Evolutionary conservation across 2,329 filamentous ascomycete genomes (phyloP).

Genomic region (Trichophyton simii): DNA sequence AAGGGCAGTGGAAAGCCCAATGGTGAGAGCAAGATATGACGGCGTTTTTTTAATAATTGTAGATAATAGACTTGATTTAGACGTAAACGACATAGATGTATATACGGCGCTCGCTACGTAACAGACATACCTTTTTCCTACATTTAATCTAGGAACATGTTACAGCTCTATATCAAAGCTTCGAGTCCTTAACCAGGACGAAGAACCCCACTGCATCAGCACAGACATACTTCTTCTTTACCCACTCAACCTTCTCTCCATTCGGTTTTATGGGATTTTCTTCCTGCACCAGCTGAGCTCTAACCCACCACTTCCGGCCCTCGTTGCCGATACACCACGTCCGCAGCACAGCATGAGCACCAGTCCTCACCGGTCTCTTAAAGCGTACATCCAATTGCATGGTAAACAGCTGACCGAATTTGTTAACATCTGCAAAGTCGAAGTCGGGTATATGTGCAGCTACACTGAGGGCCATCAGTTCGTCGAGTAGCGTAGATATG

Average conservation of each 20-base stretch:
- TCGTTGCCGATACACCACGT: slow-evolving; percentile 25
- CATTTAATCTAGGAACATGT: neutral
- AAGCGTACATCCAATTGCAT: slow-evolving; percentile 32
- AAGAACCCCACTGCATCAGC: slow-evolving; percentile 33
- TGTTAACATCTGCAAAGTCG: slow-evolving; percentile 13
- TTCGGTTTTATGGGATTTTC: slow-evolving; percentile 17
- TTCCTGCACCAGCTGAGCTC: slow-evolving; percentile 29
- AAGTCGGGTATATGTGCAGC: slow-evolving; percentile 20
- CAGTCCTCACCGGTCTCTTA: slow-evolving; percentile 25
- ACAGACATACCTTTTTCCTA: neutral
- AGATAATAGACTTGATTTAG: neutral
- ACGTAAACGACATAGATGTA: neutral
- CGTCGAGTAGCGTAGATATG: slow-evolving; percentile 31
- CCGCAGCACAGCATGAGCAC: slow-evolving; percentile 26
- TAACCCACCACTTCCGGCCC: slow-evolving; percentile 31
- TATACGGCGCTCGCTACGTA: neutral
- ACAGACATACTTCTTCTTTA: slow-evolving; percentile 24
- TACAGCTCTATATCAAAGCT: slow-evolving; percentile 14
- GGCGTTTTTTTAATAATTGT: neutral
- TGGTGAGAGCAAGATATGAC: slow-evolving; percentile 14
- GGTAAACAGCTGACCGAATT: slow-evolving; percentile 26
- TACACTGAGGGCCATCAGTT: slow-evolving; percentile 32
- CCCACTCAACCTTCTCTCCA: slow-evolving; percentile 22
- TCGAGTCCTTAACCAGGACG: slow-evolving; percentile 22
- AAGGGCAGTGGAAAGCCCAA: slow-evolving; percentile 18